Evolutionary conservation across 2,329 filamentous ascomycete species (phyloP), one percentile per base, ranked within the genome.

Genomic region (Epichloe hybrida): DNA sequence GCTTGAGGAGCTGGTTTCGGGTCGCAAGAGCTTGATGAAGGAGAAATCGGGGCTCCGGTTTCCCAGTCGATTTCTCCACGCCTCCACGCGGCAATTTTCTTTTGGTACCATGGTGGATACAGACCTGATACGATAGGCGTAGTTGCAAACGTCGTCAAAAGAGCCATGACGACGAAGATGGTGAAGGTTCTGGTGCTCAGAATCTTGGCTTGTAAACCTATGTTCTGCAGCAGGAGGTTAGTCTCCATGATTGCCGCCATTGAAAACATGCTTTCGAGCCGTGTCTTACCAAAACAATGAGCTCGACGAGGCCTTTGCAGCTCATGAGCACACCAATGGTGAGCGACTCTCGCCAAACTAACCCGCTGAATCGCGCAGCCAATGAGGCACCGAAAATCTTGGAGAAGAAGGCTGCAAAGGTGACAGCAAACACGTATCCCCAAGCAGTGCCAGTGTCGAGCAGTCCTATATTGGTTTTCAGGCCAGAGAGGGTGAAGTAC

Each of bases 111-210:
- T 0, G 79, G 75, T 1, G 89, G 89, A 56, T 95, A 95, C 6
- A 95, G 71, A 49, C 71, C 73, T 12, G 79, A 75, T 1, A 84
- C 86, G 40, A 94, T 68, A 0, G 89, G 89, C 0, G 89, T 90
- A 0, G 89, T 95, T 0, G 81, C 69, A 52, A 95, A 88, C 0
- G 89, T 95, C 0, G 88, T 94, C 35, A 94, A 73, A 2, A 95
- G 72, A 8, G 89, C 89, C 89, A 95, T 95, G 61, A 95, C 86
- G 21, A 95, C 88, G 58, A 95, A 95, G 50, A 95, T 94, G 49
- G 89, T 95, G 60, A 95, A 95, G 0, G 88, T 94, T 15, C 86
- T 74, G 0, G 75, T 76, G 52, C 85, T 90, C 17, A 95, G 72
- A 54, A 95, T 94, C 37, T 80, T 81, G 20, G 89, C 88, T 69